Percentiles rank a stretch among this genome's conserved stretches.
phyloP scores from a whole-genome alignment of 768 basidiomycete genomes.

The Mycena amicta region DNA sequence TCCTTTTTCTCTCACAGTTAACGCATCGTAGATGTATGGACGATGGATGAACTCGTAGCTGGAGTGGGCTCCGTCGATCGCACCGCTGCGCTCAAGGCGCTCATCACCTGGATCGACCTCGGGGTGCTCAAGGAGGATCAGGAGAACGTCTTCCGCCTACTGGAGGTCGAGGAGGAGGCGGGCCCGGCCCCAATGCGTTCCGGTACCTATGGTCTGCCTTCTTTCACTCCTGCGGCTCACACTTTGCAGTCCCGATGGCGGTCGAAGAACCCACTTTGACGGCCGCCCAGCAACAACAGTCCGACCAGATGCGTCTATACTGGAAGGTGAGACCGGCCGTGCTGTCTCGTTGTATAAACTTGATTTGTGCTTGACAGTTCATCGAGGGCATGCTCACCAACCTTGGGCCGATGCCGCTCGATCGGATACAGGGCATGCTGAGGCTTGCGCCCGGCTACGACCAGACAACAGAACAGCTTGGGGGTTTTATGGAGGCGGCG shows the following conservation, averaged over 20 bases:
- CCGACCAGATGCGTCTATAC: constrained; percentile 83
- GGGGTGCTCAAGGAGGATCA: constrained; percentile 76
- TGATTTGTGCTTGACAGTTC: constrained; percentile 65
- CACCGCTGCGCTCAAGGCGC: constrained; percentile 66
- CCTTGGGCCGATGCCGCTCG: constrained; percentile 70
- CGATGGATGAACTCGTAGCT: constrained; percentile 64
- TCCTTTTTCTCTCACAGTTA: not conserved
- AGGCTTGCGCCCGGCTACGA: constrained; percentile 84
- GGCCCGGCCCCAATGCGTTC: constrained; percentile 27
- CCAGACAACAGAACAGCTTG: constrained; percentile 77
- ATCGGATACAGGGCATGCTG: constrained; percentile 89
- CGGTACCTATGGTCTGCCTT: constrained; percentile 24
- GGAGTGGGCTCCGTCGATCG: constrained; percentile 69
- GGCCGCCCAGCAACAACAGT: constrained; percentile 71
- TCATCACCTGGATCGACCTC: constrained; percentile 82
- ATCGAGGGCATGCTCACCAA: constrained; percentile 93
- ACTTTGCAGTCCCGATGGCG: constrained; percentile 29
- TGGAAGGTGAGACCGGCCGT: constrained; percentile 67
- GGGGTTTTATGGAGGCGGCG: constrained; percentile 78
- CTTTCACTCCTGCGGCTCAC: not conserved
- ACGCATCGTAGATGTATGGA: constrained; percentile 61
- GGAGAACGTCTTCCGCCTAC: constrained; percentile 61
- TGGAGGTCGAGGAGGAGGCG: constrained; percentile 63
- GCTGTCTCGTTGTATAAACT: not conserved
- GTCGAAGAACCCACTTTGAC: constrained; percentile 51